These are phyloP conservation scores for Ceratobasidium sp. DNA, from an alignment of 1,284 basidiomycete genomes.

Conservation along the genomic window DNA sequence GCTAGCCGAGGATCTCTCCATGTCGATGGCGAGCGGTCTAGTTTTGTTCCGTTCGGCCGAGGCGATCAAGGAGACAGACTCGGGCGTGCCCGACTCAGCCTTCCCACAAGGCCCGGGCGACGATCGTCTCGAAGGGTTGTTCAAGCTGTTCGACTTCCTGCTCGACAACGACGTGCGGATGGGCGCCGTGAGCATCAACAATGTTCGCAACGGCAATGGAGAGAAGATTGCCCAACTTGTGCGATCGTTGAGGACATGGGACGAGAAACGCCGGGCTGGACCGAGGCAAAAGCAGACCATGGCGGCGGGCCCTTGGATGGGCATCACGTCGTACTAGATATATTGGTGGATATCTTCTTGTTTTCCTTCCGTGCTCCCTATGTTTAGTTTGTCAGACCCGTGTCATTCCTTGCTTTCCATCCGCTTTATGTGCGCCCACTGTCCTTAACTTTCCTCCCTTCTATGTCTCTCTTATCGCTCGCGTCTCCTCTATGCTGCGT, in stretches of 20 bases:
- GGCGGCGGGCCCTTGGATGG: slow-evolving; percentile 52
- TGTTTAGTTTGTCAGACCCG: slow-evolving; percentile 22
- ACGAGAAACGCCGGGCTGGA: slow-evolving; percentile 70
- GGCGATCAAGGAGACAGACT: slow-evolving; percentile 72
- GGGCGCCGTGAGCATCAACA: slow-evolving; percentile 90
- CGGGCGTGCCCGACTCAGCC: slow-evolving; percentile 77
- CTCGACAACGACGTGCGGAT: slow-evolving; percentile 91
- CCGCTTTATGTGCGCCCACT: slow-evolving; percentile 14
- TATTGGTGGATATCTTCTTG: background rate
- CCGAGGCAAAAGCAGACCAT: slow-evolving; percentile 66
- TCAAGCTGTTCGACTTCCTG: slow-evolving; percentile 89
- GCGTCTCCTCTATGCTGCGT: background rate
- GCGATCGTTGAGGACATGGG: slow-evolving; percentile 81
- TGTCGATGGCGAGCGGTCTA: slow-evolving; percentile 70
- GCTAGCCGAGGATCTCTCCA: slow-evolving; percentile 68
- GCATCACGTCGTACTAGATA: slow-evolving; percentile 24
- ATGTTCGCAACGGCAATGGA: slow-evolving; percentile 82
- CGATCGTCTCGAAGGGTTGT: slow-evolving; percentile 89
- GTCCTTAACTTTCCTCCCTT: slow-evolving; percentile 10
- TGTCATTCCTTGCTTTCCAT: slow-evolving; percentile 2
- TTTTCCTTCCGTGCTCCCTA: too few species aligned
- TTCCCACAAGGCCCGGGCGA: slow-evolving; percentile 78
- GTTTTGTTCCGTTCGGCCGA: slow-evolving; percentile 82
- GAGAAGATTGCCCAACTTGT: slow-evolving; percentile 85
- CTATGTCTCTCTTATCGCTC: background rate